Base-by-base conservation (phyloP, 306 rosid genomes). In the Lathyrus aphaca region DNA sequence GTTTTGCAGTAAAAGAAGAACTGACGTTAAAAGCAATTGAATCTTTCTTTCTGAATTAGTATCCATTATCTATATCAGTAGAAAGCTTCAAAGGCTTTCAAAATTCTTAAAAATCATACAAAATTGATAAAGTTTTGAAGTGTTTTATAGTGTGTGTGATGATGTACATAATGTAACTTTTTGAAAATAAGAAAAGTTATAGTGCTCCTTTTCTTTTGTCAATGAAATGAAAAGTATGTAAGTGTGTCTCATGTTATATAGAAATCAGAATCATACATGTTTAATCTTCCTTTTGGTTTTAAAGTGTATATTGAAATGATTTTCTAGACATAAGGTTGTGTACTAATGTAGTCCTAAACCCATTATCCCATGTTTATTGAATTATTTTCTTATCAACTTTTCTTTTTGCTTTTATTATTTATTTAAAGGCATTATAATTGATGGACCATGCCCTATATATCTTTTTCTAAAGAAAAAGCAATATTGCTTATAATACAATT, bases 1-100 rank as follows among this genome's bases (percentile, higher is more conserved):
- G 38, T 76, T 74, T 51, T 76, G 87, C 44, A 86, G 79, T 50
- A 82, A 79, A 75, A 80, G 63, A 59, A 86, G 73, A 67, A 82
- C 76, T 68, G 71, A 64, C 66, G 77, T 62, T 48, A 79, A 74
- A 39, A 84, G 77, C 60, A 79, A 43, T 78, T 75, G 77, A 64
- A 14, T 70, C 58, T 72, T 76, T 71, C 68, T 79, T 74, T 75
- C 67, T 74, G 82, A 49, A 62, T 64, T 59, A 18, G 44, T 61
- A 70, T 83, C 72, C 94, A 88, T 83, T 30, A 27, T 49, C 72
- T 32, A 64, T n/a, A n/a, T 56, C 38, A 60, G 62, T 64, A 30
- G 61, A 74, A 71, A 40, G 63, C 18, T 67, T 66, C 29, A 40
- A 58, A 62, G 61, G 42, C 69, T 75, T 60, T 18, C 10, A 38